Percentiles rank a stretch among this genome's conserved stretches.
phyloP scores from a whole-genome alignment of 495 filamentous ascomycete species.

The Xylaria cubensis region DNA sequence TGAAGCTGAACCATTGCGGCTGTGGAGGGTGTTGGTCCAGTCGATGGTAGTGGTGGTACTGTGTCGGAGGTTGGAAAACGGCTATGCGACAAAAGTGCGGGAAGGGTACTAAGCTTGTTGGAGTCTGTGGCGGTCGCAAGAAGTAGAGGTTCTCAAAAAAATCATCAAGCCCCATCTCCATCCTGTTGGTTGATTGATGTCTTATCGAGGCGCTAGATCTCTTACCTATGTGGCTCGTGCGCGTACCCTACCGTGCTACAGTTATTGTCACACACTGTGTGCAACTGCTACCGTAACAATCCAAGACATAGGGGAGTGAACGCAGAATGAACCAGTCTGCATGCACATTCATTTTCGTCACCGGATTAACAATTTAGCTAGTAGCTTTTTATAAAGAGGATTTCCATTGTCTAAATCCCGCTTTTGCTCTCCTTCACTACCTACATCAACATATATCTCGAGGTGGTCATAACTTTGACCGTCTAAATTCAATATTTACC shows the following conservation, averaged over 20 bases:
- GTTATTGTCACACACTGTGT: background rate
- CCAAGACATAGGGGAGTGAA: background rate
- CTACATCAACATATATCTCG: background rate
- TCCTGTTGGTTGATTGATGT: slow-evolving; percentile 3
- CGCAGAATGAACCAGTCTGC: background rate
- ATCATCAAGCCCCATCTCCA: slow-evolving; percentile 17
- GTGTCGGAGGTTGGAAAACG: background rate
- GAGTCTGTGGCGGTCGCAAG: background rate
- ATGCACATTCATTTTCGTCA: background rate
- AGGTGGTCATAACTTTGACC: background rate
- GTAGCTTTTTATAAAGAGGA: background rate
- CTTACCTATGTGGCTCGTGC: background rate
- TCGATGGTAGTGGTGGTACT: background rate
- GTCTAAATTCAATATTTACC: background rate
- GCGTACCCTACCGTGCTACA: too few relatives aligned
- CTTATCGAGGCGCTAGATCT: background rate
- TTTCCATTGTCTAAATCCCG: background rate
- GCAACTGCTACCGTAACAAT: background rate
- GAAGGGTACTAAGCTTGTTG: background rate
- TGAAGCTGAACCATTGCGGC: slow-evolving; percentile 87
- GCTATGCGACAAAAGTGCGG: background rate
- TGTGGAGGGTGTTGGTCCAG: background rate
- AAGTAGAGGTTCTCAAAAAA: slow-evolving; percentile 21
- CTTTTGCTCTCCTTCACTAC: background rate
- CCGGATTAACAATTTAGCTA: background rate